These are phyloP conservation scores for Dendrothele bispora DNA, from an alignment of 768 basidiomycete genomes.

Conservation along the genomic window DNA sequence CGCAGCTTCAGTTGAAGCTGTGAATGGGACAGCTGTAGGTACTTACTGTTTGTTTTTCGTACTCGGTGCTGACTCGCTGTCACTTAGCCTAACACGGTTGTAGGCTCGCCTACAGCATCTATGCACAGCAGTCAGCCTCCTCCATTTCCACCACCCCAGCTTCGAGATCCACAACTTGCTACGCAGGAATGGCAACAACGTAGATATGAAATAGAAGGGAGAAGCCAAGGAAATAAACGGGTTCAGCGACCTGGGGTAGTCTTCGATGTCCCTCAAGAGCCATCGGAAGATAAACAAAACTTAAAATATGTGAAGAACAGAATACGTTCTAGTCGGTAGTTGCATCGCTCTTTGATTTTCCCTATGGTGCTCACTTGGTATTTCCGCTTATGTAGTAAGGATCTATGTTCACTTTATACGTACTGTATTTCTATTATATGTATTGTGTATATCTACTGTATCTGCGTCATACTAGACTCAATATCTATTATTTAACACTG, in stretches of 20 bases:
- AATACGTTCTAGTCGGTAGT: constrained; percentile 1
- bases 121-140: constrained; percentile 59
- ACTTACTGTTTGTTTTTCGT: constrained; percentile 9
- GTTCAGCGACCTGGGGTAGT: constrained; percentile 64
- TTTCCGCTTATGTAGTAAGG: neutral
- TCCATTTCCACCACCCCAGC: constrained; percentile 53
- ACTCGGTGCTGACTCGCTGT: constrained; percentile 12
- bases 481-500: neutral
- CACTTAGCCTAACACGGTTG: constrained; percentile 61
- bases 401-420: constrained; percentile 1
- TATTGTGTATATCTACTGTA: neutral
- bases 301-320: constrained; percentile 13
- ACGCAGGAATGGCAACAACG: constrained; percentile 70
- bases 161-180: constrained; percentile 64
- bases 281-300: constrained; percentile 38
- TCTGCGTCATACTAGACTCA: constrained; percentile 5
- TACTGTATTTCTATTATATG: neutral
- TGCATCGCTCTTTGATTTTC: neutral
- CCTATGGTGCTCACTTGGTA: neutral
- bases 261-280: constrained; percentile 60
- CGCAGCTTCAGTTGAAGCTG: constrained; percentile 73
- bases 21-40: constrained; percentile 77
- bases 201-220: constrained; percentile 50
- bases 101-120: constrained; percentile 76
- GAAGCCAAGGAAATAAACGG: constrained; percentile 23